A percentile compares a stretch with the other conserved stretches of the same genome.
phyloP scores from a whole-genome alignment of 2,329 filamentous ascomycete genomes.

The Cercospora berteroae region DNA sequence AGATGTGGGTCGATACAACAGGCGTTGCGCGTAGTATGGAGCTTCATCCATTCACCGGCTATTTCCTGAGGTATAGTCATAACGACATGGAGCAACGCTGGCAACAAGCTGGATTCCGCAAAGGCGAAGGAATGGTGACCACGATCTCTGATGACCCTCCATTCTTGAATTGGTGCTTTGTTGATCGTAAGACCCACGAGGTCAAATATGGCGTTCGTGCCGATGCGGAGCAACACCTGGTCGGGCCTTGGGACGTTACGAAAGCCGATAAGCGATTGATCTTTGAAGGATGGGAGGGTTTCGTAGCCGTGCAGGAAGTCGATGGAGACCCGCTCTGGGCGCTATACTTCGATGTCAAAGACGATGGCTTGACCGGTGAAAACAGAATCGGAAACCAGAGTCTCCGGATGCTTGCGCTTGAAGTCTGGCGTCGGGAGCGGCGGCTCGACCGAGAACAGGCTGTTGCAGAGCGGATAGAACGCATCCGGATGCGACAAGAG shows the following conservation, averaged over 20 bases:
- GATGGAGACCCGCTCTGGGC: conserved; percentile 47
- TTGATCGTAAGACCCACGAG: conserved; percentile 59
- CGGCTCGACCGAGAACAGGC: conserved; percentile 28
- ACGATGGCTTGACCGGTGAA: conserved; percentile 43
- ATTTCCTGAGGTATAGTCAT: conserved; percentile 46
- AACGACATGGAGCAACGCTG: conserved; percentile 42
- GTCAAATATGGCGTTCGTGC: conserved; percentile 57
- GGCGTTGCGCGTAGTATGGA: conserved; percentile 23
- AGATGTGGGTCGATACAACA: conserved; percentile 39
- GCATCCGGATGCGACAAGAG: conserved; percentile 22
- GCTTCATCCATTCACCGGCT: conserved; percentile 48
- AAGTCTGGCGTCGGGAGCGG: conserved; percentile 35
- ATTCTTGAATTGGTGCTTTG: conserved; percentile 67
- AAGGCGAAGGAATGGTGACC: conserved; percentile 47
- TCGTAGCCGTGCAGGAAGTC: conserved; percentile 55
- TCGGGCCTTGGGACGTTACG: conserved; percentile 82
- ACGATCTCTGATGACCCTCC: conserved; percentile 55
- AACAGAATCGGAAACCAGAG: conserved; percentile 27
- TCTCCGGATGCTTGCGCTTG: conserved; percentile 36
- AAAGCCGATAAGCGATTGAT: conserved; percentile 58
- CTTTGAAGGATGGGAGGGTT: conserved; percentile 57
- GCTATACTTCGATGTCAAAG: conserved; percentile 50
- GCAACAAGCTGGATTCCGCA: conserved; percentile 36
- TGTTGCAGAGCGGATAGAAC: conserved; percentile 31
- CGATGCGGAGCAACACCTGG: conserved; percentile 66